Base-by-base conservation (phyloP, 306 rosid genomes). In the Castanea mollissima region DNA sequence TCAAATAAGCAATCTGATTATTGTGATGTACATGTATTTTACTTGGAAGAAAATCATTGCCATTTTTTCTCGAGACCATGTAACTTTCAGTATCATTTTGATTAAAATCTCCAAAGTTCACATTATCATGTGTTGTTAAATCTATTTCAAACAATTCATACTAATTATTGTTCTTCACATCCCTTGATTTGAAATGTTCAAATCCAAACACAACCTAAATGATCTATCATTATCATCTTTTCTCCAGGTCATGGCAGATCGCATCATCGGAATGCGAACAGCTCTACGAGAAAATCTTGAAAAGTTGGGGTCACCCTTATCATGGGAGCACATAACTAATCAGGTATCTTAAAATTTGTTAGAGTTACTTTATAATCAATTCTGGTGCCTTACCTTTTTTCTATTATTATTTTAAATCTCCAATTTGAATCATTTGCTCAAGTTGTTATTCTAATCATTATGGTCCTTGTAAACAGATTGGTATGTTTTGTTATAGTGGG, bases 401-500 rank as follows among this genome's bases (percentile, higher is more conserved):
- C 23, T 14, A 32, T 25, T 27, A 38, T 38, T 35, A 74, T 2
- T 55, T 80, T 71, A 18, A 34, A 27, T 31, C 20, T 64, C n/a
- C 20, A 14, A 5, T 14, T 29, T 64, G 38, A 27, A 19, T 25
- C 51, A 34, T 18, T 69, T 51, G 71, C 51, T 67, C 41, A 20
- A 34, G 32, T 72, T 74, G 41, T 65, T 72, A 19, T 71, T 67
- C 75, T 64, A 21, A 15, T 34, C 25, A 31, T 27, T 20, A 12
- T 83, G 38, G 57, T 76, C 32, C 64, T 73, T 82, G 27, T 79
- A 57, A 85, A 84, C 93, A 92, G 97, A 91, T 95, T 79, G 99
- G 98, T 62, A 95, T 95, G 99, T 91, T 95, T 87, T 95, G 98
- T 86, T 95, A 84, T 71, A 95, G 96, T 76, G 98, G 99, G 60